Percentiles rank a stretch among this genome's conserved stretches.
Evolutionary conservation across 73 alveolate genomes (phyloP).

Genomic region (Symbiodinium natans): DNA sequence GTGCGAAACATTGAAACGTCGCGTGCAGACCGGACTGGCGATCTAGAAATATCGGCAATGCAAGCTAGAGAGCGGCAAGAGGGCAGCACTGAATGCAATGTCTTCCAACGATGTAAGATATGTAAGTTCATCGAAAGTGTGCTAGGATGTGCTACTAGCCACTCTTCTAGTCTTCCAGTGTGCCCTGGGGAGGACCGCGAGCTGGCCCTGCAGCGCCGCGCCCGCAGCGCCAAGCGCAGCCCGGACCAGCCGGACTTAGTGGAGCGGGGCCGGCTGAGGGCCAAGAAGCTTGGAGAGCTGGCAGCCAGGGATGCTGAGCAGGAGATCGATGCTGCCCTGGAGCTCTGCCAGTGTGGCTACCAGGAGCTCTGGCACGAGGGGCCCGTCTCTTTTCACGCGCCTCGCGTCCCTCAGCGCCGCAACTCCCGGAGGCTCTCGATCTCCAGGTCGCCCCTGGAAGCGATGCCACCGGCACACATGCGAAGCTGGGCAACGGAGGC

Average conservation of each 20-base stretch:
- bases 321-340: conserved; percentile 31
- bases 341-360: conserved; percentile 66
- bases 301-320: conserved; percentile 35
- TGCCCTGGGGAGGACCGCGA: conserved; percentile 29
- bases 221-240: conserved; percentile 40
- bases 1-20: no score
- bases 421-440: neutral
- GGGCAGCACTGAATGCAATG: no score
- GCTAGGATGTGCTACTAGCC: no score
- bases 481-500: neutral
- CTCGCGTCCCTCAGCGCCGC: neutral
- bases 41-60: no score
- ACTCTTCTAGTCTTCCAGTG: no score
- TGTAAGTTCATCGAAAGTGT: no score
- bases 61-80: no score
- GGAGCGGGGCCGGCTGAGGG: conserved; percentile 54
- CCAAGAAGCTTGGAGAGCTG: conserved; percentile 68
- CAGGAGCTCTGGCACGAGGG: conserved; percentile 90
- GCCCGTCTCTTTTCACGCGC: neutral
- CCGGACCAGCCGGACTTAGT: conserved; percentile 42
- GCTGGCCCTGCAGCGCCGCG: conserved; percentile 52
- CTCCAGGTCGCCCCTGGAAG: conserved; percentile 6
- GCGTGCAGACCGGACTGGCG: no score
- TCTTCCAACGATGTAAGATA: no score
- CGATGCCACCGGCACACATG: neutral